phyloP scores from a whole-genome alignment of 176 grass and related monocot species.

The Puccinellia tenuiflora region DNA sequence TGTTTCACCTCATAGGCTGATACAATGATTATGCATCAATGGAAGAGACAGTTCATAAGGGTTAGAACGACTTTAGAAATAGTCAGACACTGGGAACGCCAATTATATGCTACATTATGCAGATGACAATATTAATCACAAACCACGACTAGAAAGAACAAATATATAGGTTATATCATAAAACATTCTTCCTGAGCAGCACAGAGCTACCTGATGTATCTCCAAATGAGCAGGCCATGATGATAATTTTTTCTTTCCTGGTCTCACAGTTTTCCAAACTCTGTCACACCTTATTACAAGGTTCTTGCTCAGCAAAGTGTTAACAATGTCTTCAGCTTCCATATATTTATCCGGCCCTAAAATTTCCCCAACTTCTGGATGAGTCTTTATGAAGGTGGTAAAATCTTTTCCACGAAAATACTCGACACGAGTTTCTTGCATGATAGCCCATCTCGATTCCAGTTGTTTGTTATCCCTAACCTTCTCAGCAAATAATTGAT shows the following conservation, averaged over 20 bases:
- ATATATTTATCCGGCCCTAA: constrained; percentile 79
- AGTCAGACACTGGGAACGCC: neutral
- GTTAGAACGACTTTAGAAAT: neutral
- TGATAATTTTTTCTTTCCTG: constrained; percentile 94
- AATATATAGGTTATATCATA: neutral
- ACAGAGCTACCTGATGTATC: constrained; percentile 71
- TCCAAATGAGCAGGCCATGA: constrained; percentile 98
- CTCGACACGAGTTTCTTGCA: constrained; percentile 98
- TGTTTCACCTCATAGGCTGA: neutral
- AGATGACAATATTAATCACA: neutral
- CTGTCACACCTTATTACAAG: constrained; percentile 89
- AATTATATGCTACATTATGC: neutral
- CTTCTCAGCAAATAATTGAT: constrained; percentile 92
- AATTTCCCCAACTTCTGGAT: constrained; percentile 81
- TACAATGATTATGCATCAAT: neutral
- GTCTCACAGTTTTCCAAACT: constrained; percentile 89
- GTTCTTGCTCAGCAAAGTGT: constrained; percentile 71
- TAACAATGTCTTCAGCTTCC: constrained; percentile 75
- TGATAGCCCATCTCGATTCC: constrained; percentile 94
- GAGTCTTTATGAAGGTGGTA: constrained; percentile 69
- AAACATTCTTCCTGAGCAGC: neutral
- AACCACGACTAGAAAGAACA: neutral
- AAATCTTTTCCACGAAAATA: constrained; percentile 99
- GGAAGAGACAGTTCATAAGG: neutral
- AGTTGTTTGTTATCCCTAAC: constrained; percentile 98